Evolutionary conservation across 2,329 filamentous ascomycete species (phyloP), one percentile per base, ranked within the genome.

Genomic region (Lachnellula arida): DNA sequence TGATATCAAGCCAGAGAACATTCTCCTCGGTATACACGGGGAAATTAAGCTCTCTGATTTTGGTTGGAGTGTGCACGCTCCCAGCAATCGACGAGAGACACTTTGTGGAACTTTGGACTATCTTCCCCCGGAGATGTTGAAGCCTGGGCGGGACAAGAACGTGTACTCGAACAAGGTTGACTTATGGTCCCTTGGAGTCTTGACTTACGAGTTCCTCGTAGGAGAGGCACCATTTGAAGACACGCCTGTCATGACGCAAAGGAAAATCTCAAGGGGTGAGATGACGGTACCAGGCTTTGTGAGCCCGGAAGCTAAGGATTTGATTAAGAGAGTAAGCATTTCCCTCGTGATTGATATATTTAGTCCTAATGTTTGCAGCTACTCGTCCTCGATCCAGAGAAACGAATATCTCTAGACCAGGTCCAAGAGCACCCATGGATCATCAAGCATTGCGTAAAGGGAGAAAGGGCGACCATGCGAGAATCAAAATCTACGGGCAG

Each of bases 11-110:
- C 92, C 92, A 2, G 92, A 97, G 75, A 97, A 97, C 68, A 97
- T 97, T 62, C 81, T 97, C 22, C 87, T 97, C 32, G 93, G 93
- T 14, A 91, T 97, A 58, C 93, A 97, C 70, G 94, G 92, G 63
- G 94, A 99, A 78, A 92, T 99, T 76, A 99, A 99, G 75, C 92
- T 99, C 68, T 95, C 91, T 4, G 94, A 99, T 73, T 99, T 97
- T 69, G 93, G 94, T 49, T 99, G 94, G 94, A 95, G 89, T 71
- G 94, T 97, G 4, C 94, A 99, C 73, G 94, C 94, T 5, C 94
- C 94, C 28, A 97, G 96, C 74, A 95, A 93, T 75, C 80, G 94
- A 65, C 82, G 94, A 60, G 88, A 92, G 69, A 99, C 94, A 54
- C 92, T 97, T 84, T 99, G 94, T 72, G 94, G 94, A 61, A 99